Evolutionary conservation across 1,139 yeast species (phyloP).

Genomic region (Lizanozyma gosingica): DNA sequence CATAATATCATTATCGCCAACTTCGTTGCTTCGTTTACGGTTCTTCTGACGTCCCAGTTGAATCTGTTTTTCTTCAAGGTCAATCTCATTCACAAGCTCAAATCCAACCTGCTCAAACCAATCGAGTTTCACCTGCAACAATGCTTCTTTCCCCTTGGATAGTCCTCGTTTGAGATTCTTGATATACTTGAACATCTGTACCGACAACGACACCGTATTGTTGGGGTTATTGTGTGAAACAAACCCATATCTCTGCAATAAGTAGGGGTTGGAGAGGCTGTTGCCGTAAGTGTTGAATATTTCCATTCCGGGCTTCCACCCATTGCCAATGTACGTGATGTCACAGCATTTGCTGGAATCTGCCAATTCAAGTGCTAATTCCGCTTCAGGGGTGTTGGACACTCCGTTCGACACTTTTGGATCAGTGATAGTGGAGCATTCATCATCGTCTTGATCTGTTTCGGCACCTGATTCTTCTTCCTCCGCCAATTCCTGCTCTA

Average conservation of each 20-base stretch:
- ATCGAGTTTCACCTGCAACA: conserved; percentile 35
- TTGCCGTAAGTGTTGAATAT: conserved; percentile 76
- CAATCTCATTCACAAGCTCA: conserved; percentile 28
- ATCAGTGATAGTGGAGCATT: conserved; percentile 5
- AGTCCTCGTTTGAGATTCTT: conserved; percentile 18
- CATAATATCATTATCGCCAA: conserved; percentile 6
- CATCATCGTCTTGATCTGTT: conserved; percentile 10
- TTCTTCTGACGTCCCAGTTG: conserved; percentile 12
- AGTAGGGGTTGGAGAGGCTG: conserved; percentile 48
- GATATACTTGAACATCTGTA: conserved; percentile 38
- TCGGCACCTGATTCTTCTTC: conserved; percentile 13
- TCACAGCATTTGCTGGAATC: conserved; percentile 43
- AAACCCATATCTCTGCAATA: conserved; percentile 73
- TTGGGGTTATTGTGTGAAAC: conserved; percentile 45
- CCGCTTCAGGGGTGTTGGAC: background rate
- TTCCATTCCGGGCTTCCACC: conserved; percentile 43
- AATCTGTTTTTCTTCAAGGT: conserved; percentile 12
- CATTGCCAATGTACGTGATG: conserved; percentile 29
- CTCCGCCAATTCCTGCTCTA: conserved; percentile 17
- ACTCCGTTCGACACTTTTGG: conserved; percentile 1
- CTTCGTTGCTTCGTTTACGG: conserved; percentile 9
- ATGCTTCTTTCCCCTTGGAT: conserved; percentile 18
- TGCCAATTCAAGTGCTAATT: conserved; percentile 11
- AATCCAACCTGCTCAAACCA: conserved; percentile 61
- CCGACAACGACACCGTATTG: conserved; percentile 50